Conservation (phyloP, 345 rosid genomes). For the Sapria himalayana region DNA sequence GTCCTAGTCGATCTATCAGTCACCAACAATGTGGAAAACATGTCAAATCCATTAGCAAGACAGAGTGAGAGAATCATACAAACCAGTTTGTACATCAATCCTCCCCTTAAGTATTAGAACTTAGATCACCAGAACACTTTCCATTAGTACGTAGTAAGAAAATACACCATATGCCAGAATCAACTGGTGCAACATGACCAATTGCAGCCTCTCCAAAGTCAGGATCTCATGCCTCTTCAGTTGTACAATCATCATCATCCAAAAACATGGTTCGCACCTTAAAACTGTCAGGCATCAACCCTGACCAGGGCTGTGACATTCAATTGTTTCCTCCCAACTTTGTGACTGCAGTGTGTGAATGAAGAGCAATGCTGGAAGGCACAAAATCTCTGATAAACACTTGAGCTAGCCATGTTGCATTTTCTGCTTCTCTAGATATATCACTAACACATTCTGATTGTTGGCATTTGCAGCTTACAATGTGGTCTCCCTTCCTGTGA, state of each 20-base stretch:
- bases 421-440: constrained; percentile 12
- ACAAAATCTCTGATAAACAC: constrained; percentile 34
- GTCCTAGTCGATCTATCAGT: constrained; percentile 96
- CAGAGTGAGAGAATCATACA: constrained; percentile 70
- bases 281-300: constrained; percentile 66
- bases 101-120: too few relatives aligned
- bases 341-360: constrained; percentile 26
- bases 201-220: constrained; percentile 5
- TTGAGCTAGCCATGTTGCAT: constrained; percentile 20
- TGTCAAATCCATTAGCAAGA: constrained; percentile 81
- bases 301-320: constrained; percentile 5
- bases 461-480: constrained; percentile 23
- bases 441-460: constrained; percentile 18
- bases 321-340: constrained; percentile 5
- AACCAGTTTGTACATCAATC: constrained; percentile 78
- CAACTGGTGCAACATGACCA: constrained; percentile 5
- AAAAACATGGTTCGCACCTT: constrained; percentile 2
- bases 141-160: too few relatives aligned
- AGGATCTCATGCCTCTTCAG: constrained; percentile 3
- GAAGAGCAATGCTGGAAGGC: constrained; percentile 31
- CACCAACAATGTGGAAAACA: constrained; percentile 76
- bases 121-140: too few relatives aligned
- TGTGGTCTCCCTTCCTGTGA: too few relatives aligned
- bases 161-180: constrained; percentile 5
- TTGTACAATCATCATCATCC: constrained; percentile 1